Base-by-base conservation (phyloP, 2,329 filamentous ascomycete species). In the Aspergillus persii region DNA sequence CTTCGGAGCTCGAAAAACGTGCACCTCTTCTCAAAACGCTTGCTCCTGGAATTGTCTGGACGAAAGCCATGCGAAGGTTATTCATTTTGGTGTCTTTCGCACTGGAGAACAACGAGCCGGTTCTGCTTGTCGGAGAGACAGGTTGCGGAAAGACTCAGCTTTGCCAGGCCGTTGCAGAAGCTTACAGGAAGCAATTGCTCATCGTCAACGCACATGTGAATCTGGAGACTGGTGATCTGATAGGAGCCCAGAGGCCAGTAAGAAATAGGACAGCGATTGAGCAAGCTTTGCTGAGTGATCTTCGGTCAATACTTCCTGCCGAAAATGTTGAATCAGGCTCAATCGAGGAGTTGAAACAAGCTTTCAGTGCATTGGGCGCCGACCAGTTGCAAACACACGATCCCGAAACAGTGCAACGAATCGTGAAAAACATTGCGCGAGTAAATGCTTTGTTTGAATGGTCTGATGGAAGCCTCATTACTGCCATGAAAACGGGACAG, bases 131-230 rank as follows among this genome's bases (percentile, higher is more conserved):
- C 11, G 95, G 95, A 62, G 96, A 99, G 73, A 99, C 95, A 18
- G 95, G 95, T 5, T 98, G 94, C 70, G 95, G 96, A 61, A 99
- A 99, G 79, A 99, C 95, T 0, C 97, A 94, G 2, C 90, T 99
- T 6, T 96, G 92, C 66, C 95, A 99, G 73, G 84, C 96, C 71
- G 83, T 98, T 55, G 92, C 95, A 3, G 89, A 96, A 69, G 89
- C 91, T 3, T 83, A 91, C 62, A 80, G 82, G 15, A 92, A 89
- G 68, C 81, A 90, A 63, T 80, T 99, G 44, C 88, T 93, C 66
- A 95, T 94, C 66, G 89, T 99, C 69, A 99, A 99, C 71, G 95
- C 96, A 2, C 96, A 99, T 75, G 94, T 98, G 67, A 99, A 99
- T 65, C 93, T 95, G 0, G 96, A 99, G 74, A 98, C 96, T 0